phyloP scores from a whole-genome alignment of 345 rosid species.

The Euclidium syriacum region DNA sequence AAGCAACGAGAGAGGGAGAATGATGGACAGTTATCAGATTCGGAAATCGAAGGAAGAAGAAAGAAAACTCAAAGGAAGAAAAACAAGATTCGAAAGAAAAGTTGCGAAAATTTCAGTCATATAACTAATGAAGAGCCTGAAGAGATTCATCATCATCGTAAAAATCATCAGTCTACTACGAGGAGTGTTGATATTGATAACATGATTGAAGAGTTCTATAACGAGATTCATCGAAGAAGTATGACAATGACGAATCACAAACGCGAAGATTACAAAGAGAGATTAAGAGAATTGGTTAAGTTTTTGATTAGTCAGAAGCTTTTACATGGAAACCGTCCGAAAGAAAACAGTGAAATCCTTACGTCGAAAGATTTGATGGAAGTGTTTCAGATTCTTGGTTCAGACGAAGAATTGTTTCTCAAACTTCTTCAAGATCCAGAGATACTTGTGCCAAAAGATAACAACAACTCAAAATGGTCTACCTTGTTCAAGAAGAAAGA shows the following conservation, averaged over 20 bases:
- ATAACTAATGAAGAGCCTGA: constrained; percentile 35
- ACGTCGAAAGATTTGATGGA: constrained; percentile 69
- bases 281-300: constrained; percentile 64
- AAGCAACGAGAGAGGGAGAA: no score
- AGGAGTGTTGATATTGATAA: constrained; percentile 47
- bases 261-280: constrained; percentile 51
- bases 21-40: constrained; percentile 37
- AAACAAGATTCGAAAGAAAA: constrained; percentile 48
- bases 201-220: constrained; percentile 64
- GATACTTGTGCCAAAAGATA: constrained; percentile 44
- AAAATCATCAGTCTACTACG: constrained; percentile 24
- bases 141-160: constrained; percentile 28
- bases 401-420: constrained; percentile 74
- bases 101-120: constrained; percentile 41
- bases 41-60: constrained; percentile 41
- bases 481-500: constrained; percentile 65
- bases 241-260: constrained; percentile 29
- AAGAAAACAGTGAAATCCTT: constrained; percentile 43
- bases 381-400: constrained; percentile 71
- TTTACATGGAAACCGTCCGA: constrained; percentile 40
- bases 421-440: constrained; percentile 75
- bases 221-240: constrained; percentile 53
- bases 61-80: constrained; percentile 50
- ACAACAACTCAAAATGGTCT: constrained; percentile 47
- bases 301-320: constrained; percentile 65